Evolutionary conservation across 768 basidiomycete species (phyloP), one percentile per base, ranked within the genome.

Genomic region (Boletus reticulatus): DNA sequence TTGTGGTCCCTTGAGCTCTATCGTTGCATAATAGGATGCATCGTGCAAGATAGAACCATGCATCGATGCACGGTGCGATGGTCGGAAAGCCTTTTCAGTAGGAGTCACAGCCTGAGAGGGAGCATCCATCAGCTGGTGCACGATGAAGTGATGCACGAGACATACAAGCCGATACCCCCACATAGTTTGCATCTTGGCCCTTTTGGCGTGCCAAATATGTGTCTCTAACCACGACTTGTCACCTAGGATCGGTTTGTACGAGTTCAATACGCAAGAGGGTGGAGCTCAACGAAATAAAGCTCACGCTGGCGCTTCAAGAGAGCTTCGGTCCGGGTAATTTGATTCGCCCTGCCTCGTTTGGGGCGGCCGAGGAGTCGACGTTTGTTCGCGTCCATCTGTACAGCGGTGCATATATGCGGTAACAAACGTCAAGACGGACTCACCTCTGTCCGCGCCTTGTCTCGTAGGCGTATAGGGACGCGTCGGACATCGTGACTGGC

Each of bases 151-250:
- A 10, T 1, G 36, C 13, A 45, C 13, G 11, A 44, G 27, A 58
- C 65, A n/a, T 49, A 92, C 94, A 51, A 99, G 76, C 62, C 92
- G 80, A 68, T 92, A 93, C 0, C 92, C 93, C 94, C 94, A 98
- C 71, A 91, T 79, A 59, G 85, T 87, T 62, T 87, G 81, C 96
- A 98, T 98, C 58, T 88, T 84, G 86, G 96, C 96, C 7, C 97
- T 84, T 72, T 98, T 98, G 1, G 94, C 91, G 64, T 98, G 96
- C 93, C 94, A 98, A 19, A 98, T 73, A 69, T 99, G 97, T 6
- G 94, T 96, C 67, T 96, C 93, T 0, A 99, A 83, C 96, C 96
- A 98, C 13, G 80, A 75, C 70, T 98, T 98, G 60, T 90, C 80
- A 31, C 78, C 95, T 97, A 59, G 3, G 41, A 47, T 41, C 27